Evolutionary conservation across 352 stramenopile genomes (phyloP).

Genomic region (Phytopythium mirpurense): DNA sequence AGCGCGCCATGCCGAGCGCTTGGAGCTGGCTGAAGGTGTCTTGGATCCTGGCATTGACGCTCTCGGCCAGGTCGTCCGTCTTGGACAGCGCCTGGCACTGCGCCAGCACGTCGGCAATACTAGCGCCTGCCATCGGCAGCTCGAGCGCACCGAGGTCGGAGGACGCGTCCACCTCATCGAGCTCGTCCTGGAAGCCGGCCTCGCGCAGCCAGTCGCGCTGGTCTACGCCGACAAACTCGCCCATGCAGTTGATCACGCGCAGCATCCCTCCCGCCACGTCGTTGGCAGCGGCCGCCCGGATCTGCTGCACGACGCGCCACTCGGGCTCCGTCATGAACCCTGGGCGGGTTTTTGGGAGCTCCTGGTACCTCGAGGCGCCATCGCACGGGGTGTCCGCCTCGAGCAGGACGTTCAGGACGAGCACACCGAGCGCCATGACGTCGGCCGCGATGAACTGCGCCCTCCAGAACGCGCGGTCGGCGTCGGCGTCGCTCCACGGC

Average conservation of each 20-base stretch:
- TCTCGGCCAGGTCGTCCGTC: not conserved
- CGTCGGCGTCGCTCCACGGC: not conserved
- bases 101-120: not conserved
- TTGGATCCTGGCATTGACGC: not conserved
- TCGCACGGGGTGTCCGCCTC: not conserved
- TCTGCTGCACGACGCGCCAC: not conserved
- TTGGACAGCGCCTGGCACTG: not conserved
- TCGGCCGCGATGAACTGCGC: not conserved
- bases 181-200: not conserved
- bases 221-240: not conserved
- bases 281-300: not conserved
- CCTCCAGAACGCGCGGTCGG: not conserved
- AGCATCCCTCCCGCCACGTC: not conserved
- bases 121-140: not conserved
- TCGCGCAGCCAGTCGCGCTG: not conserved
- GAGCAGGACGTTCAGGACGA: conserved; percentile 3
- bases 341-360: not conserved
- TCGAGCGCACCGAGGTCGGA: not conserved
- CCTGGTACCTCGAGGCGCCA: not conserved
- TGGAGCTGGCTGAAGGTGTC: not conserved
- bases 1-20: not conserved
- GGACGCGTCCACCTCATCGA: not conserved
- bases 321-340: not conserved
- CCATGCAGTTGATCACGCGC: not conserved
- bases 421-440: not conserved